Evolutionary conservation across 2,329 filamentous ascomycete genomes (phyloP), one percentile per base, ranked within the genome.

Genomic region (Neurospora sp.): DNA sequence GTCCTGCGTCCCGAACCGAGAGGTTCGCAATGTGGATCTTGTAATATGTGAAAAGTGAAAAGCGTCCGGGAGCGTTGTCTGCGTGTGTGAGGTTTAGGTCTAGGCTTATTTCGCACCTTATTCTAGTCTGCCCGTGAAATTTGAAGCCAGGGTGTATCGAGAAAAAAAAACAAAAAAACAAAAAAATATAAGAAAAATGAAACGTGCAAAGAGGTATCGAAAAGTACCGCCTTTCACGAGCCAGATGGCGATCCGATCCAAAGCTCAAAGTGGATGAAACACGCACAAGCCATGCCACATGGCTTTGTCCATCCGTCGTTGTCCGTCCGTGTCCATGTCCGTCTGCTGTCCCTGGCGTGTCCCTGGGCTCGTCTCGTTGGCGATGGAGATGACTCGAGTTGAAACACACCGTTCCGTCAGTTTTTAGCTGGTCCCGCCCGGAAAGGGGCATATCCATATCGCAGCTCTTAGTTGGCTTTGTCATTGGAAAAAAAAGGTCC

Each of bases 211-310:
- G 23, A 33, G 52, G 52, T 62, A 62, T 3, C 12, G 3, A 1
- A 36, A 62, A 62, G 52, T 62, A 62, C 15, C 52, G 0, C 52
- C 12, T 62, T 36, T 62, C 52, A 62, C 52, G 28, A 33, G 52
- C 52, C 52, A 62, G 3, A 28, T 8, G 3, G 23, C 15, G 52
- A 62, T 62, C 52, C 23, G 52, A 33, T 8, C 52, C 28, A 62
- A 62, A 57, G 23, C 28, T 1, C 23, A 62, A 62, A 36, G 46
- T 33, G 52, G 52, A 62, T 62, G 23, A 62, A 62, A 36, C n/a
- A n/a, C n/a, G 52, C 52, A 62, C 52, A 62, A 62, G 52, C 52
- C 52, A 62, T 62, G 52, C 52, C 52, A 62, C 52, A 62, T 62
- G 52, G 52, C 52, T 17, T 62, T 62, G 52, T 33, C 11, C 43